phyloP scores from a whole-genome alignment of 108 stramenopile genomes.

The Aurantiochytrium sp. region DNA sequence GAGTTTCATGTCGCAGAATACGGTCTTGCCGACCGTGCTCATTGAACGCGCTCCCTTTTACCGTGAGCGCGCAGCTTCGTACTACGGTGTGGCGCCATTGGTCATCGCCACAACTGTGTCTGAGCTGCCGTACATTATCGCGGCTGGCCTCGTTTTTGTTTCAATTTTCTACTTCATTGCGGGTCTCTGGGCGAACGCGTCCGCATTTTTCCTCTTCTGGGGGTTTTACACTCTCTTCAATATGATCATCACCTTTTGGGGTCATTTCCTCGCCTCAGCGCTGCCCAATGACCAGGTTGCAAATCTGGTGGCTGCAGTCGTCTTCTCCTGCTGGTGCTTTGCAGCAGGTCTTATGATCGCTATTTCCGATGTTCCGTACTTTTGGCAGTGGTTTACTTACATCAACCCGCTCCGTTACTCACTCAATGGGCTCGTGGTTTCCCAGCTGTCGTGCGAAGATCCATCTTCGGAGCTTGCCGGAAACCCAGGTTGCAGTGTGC shows the following conservation, averaged over 20 bases:
- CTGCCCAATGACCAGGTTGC: not conserved
- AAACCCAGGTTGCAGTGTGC: not conserved
- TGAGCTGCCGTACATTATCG: not conserved
- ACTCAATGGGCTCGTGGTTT: not conserved
- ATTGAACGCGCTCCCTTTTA: conserved; percentile 49
- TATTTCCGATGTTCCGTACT: not conserved
- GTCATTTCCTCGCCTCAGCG: not conserved
- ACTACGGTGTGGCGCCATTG: conserved; percentile 1
- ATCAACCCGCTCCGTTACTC: not conserved
- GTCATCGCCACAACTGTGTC: not conserved
- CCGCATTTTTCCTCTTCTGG: not conserved
- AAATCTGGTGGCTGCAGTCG: not conserved
- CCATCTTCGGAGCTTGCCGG: not conserved
- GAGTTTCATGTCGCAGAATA: conserved; percentile 35
- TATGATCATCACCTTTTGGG: not conserved
- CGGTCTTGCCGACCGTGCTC: conserved; percentile 43
- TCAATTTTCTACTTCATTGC: conserved; percentile 6
- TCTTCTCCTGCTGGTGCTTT: not conserved
- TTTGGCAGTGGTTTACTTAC: not conserved
- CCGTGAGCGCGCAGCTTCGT: conserved; percentile 46
- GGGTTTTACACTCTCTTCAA: not conserved
- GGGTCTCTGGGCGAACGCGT: not conserved
- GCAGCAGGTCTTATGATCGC: not conserved
- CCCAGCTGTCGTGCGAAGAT: not conserved
- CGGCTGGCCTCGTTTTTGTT: not conserved